Conservation (phyloP, 225 moss, liverwort and hornwort species). For the Pseudisothecium myosuroides region DNA sequence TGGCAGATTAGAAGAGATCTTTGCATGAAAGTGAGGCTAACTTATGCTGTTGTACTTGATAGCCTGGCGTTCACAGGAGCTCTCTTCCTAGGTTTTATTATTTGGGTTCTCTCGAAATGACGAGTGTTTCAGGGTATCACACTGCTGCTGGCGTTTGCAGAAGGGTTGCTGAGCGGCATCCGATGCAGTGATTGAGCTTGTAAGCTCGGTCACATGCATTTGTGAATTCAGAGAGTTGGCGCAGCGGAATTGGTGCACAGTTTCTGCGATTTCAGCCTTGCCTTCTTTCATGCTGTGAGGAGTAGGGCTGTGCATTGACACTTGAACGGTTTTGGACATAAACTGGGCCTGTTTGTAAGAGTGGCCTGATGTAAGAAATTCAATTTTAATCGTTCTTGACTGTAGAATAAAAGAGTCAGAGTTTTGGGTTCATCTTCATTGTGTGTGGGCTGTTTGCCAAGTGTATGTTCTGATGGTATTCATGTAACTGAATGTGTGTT, state of each 20-base stretch:
- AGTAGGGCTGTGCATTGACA: slow-evolving; percentile 4
- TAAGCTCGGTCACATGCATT: background rate
- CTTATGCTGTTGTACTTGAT: background rate
- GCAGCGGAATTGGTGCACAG: slow-evolving; percentile 5
- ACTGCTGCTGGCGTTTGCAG: slow-evolving; percentile 3
- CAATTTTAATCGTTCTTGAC: background rate
- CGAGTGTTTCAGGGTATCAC: slow-evolving; percentile 1
- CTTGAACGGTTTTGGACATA: slow-evolving; percentile 7
- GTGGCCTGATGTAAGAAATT: background rate
- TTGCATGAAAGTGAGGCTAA: slow-evolving; percentile 21
- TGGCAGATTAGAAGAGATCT: slow-evolving; percentile 13
- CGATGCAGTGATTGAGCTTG: slow-evolving; percentile 14
- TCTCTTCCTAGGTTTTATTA: slow-evolving; percentile 22
- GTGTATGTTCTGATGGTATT: background rate
- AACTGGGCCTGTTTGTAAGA: background rate
- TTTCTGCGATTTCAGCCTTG: background rate
- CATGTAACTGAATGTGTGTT: no score
- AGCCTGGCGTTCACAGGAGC: slow-evolving; percentile 27
- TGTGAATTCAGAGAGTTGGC: slow-evolving; percentile 3
- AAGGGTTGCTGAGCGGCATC: slow-evolving; percentile 1
- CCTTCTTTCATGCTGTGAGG: background rate
- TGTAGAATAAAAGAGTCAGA: background rate
- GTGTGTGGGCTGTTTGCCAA: background rate
- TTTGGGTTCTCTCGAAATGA: background rate
- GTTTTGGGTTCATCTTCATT: background rate